These are phyloP conservation scores for Lachnellula occidentalis DNA, from an alignment of 2,329 filamentous ascomycete genomes.

Conservation along the genomic window DNA sequence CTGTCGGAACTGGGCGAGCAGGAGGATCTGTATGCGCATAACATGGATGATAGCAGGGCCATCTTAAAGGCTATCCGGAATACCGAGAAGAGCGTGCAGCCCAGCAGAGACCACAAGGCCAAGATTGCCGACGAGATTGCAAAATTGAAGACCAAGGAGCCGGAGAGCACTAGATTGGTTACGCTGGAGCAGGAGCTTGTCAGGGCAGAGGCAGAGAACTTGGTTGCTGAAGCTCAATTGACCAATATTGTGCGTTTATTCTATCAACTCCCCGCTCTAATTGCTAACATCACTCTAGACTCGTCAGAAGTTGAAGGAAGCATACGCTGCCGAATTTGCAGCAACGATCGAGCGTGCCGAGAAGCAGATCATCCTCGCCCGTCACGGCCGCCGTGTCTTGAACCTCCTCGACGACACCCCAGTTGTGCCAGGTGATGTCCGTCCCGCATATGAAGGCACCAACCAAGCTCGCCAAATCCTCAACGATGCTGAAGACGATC, in stretches of 20 bases:
- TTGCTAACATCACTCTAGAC: constrained; percentile 50
- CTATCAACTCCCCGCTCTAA: not conserved
- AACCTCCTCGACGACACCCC: constrained; percentile 85
- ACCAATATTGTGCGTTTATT: constrained; percentile 75
- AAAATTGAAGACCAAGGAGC: constrained; percentile 87
- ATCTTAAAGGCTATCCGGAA: constrained; percentile 90
- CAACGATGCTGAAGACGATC: constrained; percentile 86
- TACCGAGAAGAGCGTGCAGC: constrained; percentile 92
- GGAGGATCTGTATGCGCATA: constrained; percentile 82
- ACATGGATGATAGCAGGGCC: constrained; percentile 76
- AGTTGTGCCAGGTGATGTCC: constrained; percentile 77
- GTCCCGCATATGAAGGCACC: constrained; percentile 60
- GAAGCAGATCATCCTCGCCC: constrained; percentile 92
- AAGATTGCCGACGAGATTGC: constrained; percentile 93
- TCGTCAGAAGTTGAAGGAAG: constrained; percentile 91
- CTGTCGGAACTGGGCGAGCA: constrained; percentile 90
- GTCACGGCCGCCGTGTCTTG: constrained; percentile 80
- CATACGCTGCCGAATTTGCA: constrained; percentile 81
- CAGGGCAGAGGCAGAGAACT: constrained; percentile 86
- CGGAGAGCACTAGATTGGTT: constrained; percentile 72
- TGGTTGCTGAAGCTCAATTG: constrained; percentile 94
- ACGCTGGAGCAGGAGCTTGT: constrained; percentile 95
- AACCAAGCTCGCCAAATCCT: constrained; percentile 75
- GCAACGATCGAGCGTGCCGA: constrained; percentile 93
- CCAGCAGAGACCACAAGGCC: constrained; percentile 76